phyloP scores from a whole-genome alignment of 768 basidiomycete genomes.

The Termitomyces eurrhizus region DNA sequence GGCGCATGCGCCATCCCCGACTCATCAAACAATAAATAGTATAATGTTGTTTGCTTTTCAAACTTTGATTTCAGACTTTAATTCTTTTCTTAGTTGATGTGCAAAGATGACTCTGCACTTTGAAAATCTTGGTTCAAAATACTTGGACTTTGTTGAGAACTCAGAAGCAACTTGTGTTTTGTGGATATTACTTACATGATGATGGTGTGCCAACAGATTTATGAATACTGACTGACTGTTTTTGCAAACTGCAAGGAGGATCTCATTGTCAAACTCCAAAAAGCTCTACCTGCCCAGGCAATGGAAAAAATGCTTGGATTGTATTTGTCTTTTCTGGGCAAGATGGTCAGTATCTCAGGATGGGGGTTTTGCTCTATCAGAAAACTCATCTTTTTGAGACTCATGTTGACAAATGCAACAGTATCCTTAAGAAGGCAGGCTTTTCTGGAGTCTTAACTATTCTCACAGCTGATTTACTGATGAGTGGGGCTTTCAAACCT shows the following conservation, averaged over 20 bases:
- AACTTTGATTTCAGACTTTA: no score
- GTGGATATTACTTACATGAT: conserved; percentile 62
- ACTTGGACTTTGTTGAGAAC: conserved; percentile 44
- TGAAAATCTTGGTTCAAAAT: conserved; percentile 41
- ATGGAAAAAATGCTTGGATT: conserved; percentile 26
- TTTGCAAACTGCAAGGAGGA: conserved; percentile 40
- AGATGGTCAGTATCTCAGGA: conserved; percentile 62
- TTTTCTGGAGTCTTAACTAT: conserved; percentile 48
- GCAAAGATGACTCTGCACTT: conserved; percentile 48
- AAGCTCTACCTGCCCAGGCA: conserved; percentile 28
- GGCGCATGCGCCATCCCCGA: no score
- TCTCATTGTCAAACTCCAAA: conserved; percentile 40
- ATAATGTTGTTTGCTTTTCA: no score
- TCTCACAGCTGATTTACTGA: conserved; percentile 26
- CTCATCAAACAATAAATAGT: no score
- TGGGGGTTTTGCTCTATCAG: conserved; percentile 57
- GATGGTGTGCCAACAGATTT: conserved; percentile 60
- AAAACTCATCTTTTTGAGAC: conserved; percentile 42
- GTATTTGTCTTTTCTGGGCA: conserved; percentile 76
- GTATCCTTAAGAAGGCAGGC: conserved; percentile 41
- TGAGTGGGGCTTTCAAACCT: conserved; percentile 17
- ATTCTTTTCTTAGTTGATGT: no score
- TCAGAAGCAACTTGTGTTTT: conserved; percentile 24
- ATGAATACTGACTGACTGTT: conserved; percentile 49
- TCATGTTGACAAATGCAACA: conserved; percentile 57